A percentile compares a stretch with the other conserved stretches of the same genome.
Evolutionary conservation across 176 grass and related monocot genomes (phyloP).

Genomic region (maize (Zea mays)): DNA sequence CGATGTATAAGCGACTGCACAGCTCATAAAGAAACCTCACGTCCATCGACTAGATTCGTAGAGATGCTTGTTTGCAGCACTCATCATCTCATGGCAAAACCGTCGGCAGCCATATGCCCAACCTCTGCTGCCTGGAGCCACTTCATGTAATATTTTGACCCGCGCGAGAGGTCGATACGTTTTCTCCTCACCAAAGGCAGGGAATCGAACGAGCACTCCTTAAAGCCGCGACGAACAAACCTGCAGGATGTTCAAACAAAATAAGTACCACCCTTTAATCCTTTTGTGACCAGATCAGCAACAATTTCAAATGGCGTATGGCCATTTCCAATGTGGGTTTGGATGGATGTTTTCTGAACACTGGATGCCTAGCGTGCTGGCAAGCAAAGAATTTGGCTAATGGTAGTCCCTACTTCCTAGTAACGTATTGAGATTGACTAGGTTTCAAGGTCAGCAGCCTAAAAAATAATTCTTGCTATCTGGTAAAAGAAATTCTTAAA

Average conservation of each 20-base stretch:
- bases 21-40: not conserved
- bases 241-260: slow-evolving; percentile 35
- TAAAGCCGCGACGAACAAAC: slow-evolving; percentile 91
- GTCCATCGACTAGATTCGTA: slow-evolving; percentile 5
- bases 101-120: slow-evolving; percentile 39
- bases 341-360: not conserved
- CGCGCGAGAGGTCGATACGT: slow-evolving; percentile 70
- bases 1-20: slow-evolving; percentile 24
- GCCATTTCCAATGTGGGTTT: not conserved
- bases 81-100: slow-evolving; percentile 34
- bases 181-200: slow-evolving; percentile 68
- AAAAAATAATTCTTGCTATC: not conserved
- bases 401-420: not conserved
- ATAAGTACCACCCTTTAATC: not conserved
- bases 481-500: not conserved
- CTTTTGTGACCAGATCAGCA: not conserved
- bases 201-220: slow-evolving; percentile 72
- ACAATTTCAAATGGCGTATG: not conserved
- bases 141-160: slow-evolving; percentile 95
- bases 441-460: not conserved
- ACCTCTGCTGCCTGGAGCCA: slow-evolving; percentile 47
- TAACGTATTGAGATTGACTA: slow-evolving; percentile 8
- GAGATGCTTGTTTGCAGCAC: not conserved
- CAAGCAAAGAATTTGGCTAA: not conserved
- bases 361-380: not conserved